Evolutionary conservation across 1,284 basidiomycete genomes (phyloP), one percentile per base, ranked within the genome.

Genomic region (Heterobasidion parviporum): DNA sequence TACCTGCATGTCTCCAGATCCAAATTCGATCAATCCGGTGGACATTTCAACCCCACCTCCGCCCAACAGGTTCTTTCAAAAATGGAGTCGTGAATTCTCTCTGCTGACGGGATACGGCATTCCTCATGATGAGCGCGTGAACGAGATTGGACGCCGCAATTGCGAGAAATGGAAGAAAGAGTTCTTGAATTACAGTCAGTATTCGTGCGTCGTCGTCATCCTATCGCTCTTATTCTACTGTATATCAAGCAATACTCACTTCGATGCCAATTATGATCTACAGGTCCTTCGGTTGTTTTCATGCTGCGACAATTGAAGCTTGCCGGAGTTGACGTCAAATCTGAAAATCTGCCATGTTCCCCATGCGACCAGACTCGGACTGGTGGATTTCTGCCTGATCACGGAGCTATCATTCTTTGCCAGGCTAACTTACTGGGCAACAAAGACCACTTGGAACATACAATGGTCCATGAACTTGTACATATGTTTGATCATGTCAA

Each of bases 401-500:
- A 81, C 14, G 93, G 93, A 26, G 81, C 79, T 1, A 82, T 96
- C 33, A 69, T 92, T 4, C 75, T 98, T 6, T 97, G 94, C 67
- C 85, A 92, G 61, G 89, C 92, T 48, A 80, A 85, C 51, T 89
- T 93, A 63, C 82, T 85, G 68, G 26, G 26, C 26, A 84, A 78
- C 70, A 89, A 92, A 68, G 79, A 80, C 47, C 93, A 98, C 64
- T 87, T 96, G 83, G 93, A 98, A 70, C 85, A 94, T 67, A 97
- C 94, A 14, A 74, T 98, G 35, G 82, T 92, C 15, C 96, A 99
- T 66, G 96, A 99, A 67, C 83, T 98, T 56, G 75, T 98, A n/a
- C 96, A 98, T 70, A 87, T 94, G 78, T 98, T 89, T 67, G 96
- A 98, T 68, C 91, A 97, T 62, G 92, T 91, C 69, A 85, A 87